Evolutionary conservation across 768 basidiomycete species (phyloP).

Genomic region (Serendipita sp.): DNA sequence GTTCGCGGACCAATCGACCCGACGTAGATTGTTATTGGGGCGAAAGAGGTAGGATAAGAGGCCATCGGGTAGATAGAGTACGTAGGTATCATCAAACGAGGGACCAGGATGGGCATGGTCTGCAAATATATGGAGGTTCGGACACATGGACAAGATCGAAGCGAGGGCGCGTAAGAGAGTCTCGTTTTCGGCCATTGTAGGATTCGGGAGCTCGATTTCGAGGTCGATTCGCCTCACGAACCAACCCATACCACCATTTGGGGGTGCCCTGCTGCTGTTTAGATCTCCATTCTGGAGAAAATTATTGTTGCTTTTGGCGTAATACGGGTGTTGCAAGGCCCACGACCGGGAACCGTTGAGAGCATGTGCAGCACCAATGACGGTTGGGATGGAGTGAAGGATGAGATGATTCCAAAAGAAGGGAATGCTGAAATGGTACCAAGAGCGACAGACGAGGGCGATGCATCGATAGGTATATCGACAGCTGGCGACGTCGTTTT

Average conservation of each 20-base stretch:
- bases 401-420: constrained; percentile 5
- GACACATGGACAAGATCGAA: background rate
- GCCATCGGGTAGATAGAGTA: constrained; percentile 1
- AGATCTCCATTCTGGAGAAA: too few relatives aligned
- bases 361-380: background rate
- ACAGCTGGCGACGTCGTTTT: constrained; percentile 5
- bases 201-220: background rate
- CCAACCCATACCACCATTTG: background rate
- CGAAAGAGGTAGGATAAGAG: background rate
- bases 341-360: background rate
- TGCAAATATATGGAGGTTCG: background rate
- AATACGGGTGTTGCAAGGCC: background rate
- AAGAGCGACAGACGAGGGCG: constrained; percentile 6
- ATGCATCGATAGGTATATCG: constrained; percentile 5
- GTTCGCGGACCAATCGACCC: constrained; percentile 3
- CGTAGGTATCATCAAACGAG: background rate
- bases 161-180: background rate
- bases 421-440: background rate
- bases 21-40: background rate
- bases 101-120: background rate
- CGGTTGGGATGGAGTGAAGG: background rate
- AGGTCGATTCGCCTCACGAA: constrained; percentile 2
- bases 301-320: background rate
- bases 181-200: background rate
- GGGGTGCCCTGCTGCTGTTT: background rate